Evolutionary conservation across 208 protist species (phyloP).

Genomic region (Borovskyia barvae): DNA sequence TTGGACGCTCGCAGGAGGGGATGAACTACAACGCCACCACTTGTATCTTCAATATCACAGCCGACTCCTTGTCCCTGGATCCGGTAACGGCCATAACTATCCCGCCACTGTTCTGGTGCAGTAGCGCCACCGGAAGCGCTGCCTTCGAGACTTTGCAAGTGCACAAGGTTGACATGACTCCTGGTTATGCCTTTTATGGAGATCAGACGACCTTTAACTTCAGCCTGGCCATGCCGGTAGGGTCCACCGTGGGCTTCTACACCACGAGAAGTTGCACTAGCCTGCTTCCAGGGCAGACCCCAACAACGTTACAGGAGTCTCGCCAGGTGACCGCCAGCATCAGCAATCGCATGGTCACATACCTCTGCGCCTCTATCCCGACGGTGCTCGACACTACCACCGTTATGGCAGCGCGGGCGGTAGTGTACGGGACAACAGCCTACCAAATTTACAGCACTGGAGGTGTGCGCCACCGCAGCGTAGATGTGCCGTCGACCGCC

Average conservation of each 20-base stretch:
- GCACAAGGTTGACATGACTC: slow-evolving; percentile 23
- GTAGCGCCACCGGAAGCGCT: slow-evolving; percentile 19
- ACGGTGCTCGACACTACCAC: slow-evolving; percentile 16
- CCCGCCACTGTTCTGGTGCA: slow-evolving; percentile 57
- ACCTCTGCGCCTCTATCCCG: slow-evolving; percentile 39
- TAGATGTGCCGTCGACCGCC: slow-evolving; percentile 14
- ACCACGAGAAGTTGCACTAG: slow-evolving; percentile 19
- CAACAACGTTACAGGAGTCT: slow-evolving; percentile 6
- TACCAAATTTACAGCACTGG: slow-evolving; percentile 32
- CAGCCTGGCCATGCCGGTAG: slow-evolving; percentile 39
- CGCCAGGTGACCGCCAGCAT: slow-evolving; percentile 16
- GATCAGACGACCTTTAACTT: slow-evolving; percentile 22
- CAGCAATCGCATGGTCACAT: slow-evolving; percentile 18
- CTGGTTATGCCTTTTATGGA: slow-evolving; percentile 28
- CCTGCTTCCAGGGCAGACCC: not conserved
- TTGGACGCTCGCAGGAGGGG: slow-evolving; percentile 11
- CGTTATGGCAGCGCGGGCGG: slow-evolving; percentile 17
- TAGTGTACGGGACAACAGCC: slow-evolving; percentile 16
- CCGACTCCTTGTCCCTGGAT: slow-evolving; percentile 19
- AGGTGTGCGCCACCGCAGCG: slow-evolving; percentile 45
- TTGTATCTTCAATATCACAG: slow-evolving; percentile 50
- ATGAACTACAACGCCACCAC: slow-evolving; percentile 30
- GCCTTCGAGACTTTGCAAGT: slow-evolving; percentile 31
- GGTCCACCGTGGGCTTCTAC: slow-evolving; percentile 47
- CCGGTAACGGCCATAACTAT: slow-evolving; percentile 17